A percentile compares a stretch with the other conserved stretches of the same genome.
These are phyloP conservation scores for Epichloe festucae DNA, from an alignment of 2,329 filamentous ascomycete genomes.

Conservation along the genomic window DNA sequence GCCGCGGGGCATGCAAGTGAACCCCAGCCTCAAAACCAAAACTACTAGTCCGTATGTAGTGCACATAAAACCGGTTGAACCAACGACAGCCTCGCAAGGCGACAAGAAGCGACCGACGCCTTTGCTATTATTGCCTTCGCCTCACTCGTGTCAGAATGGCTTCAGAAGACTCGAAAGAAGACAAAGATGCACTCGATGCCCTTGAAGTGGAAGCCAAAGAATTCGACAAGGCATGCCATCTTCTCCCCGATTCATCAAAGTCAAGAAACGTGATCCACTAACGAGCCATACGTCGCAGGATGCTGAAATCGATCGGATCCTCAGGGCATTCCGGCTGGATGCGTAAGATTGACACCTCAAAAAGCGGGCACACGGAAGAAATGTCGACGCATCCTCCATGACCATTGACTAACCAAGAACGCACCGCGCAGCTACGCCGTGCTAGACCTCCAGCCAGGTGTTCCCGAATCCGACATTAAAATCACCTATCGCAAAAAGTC, in stretches of 20 bases:
- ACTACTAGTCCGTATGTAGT: no score
- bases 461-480: constrained; percentile 94
- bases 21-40: not conserved
- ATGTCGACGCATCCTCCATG: not conserved
- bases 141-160: constrained; percentile 15
- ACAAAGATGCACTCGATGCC: constrained; percentile 65
- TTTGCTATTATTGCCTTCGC: not conserved
- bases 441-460: constrained; percentile 87
- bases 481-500: constrained; percentile 94
- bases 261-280: constrained; percentile 8
- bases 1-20: constrained; percentile 16
- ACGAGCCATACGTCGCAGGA: constrained; percentile 42
- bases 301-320: constrained; percentile 87
- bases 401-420: not conserved
- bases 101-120: not conserved
- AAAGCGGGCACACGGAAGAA: not conserved
- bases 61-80: no score
- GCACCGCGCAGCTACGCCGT: constrained; percentile 60
- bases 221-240: constrained; percentile 69
- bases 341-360: constrained; percentile 24
- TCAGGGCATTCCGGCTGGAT: constrained; percentile 71
- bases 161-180: constrained; percentile 32
- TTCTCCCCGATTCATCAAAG: not conserved
- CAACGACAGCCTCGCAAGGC: not conserved
- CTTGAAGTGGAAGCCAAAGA: constrained; percentile 80